These are phyloP conservation scores for Arabis alpina DNA, from an alignment of 345 rosid genomes.

Conservation along the genomic window DNA sequence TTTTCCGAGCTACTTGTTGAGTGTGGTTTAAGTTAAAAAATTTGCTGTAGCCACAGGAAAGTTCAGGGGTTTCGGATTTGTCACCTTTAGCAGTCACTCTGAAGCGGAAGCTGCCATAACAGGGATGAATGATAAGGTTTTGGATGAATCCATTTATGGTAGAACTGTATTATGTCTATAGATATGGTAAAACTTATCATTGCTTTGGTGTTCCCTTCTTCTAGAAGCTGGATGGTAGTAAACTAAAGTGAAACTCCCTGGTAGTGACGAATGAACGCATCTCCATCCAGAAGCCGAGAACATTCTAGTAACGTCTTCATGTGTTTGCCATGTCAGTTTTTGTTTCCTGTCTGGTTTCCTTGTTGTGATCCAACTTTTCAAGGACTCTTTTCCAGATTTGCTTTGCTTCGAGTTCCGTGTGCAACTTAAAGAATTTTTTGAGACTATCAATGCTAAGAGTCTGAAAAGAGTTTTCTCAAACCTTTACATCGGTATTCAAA, in stretches of 20 bases:
- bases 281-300: background rate
- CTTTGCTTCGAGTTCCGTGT: background rate
- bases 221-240: too few relatives aligned
- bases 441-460: background rate
- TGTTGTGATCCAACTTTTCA: background rate
- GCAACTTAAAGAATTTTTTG: too few relatives aligned
- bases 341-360: background rate
- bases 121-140: constrained; percentile 62
- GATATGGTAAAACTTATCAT: background rate
- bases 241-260: constrained; percentile 46
- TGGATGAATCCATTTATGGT: constrained; percentile 1
- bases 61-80: constrained; percentile 65
- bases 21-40: background rate
- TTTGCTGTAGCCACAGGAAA: constrained; percentile 51
- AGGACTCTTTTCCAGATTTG: background rate
- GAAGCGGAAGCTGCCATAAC: constrained; percentile 53
- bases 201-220: constrained; percentile 5
- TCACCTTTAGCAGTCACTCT: constrained; percentile 41
- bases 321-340: background rate
- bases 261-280: background rate
- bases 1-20: background rate
- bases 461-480: background rate
- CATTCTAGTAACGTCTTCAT: background rate
- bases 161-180: background rate
- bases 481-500: too few relatives aligned